A percentile compares a stretch with the other conserved stretches of the same genome.
Conservation (phyloP, 2,329 filamentous ascomycete genomes). For the Diaporthe humulicola region DNA sequence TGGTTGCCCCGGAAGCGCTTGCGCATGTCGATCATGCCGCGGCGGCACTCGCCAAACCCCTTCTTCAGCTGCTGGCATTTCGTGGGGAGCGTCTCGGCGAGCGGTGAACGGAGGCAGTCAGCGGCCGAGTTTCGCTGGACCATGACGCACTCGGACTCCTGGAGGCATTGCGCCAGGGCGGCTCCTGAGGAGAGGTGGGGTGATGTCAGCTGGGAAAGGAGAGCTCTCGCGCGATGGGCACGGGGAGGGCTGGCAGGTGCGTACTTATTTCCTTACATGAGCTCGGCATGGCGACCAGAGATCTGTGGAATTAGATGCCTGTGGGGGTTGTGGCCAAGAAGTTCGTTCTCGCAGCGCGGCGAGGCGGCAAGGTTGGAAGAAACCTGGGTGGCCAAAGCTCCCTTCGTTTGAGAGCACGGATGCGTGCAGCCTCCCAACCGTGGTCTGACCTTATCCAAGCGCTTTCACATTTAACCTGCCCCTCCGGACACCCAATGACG, state of each 20-base stretch:
- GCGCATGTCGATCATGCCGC: constrained; percentile 98
- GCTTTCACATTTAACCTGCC: too few species aligned
- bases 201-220: constrained; percentile 31
- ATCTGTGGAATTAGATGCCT: neutral
- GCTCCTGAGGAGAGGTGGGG: constrained; percentile 70
- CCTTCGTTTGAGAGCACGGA: neutral
- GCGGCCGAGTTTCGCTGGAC: constrained; percentile 86
- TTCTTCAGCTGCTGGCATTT: constrained; percentile 94
- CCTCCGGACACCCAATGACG: neutral
- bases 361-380: neutral
- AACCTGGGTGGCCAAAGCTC: constrained; percentile 20
- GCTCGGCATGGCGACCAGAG: constrained; percentile 78
- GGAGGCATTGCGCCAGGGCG: constrained; percentile 93
- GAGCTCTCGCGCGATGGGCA: constrained; percentile 19
- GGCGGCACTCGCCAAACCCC: constrained; percentile 94
- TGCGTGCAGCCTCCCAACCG: neutral
- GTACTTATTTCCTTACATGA: constrained; percentile 97
- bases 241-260: constrained; percentile 51
- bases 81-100: constrained; percentile 84
- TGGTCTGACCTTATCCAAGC: constrained; percentile 4
- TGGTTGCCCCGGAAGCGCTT: constrained; percentile 97
- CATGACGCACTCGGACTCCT: constrained; percentile 97
- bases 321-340: constrained; percentile 4
- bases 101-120: constrained; percentile 88
- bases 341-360: neutral